Evolutionary conservation across 441 rosid genomes (phyloP).

Genomic region (Theobroma grandiflorum): DNA sequence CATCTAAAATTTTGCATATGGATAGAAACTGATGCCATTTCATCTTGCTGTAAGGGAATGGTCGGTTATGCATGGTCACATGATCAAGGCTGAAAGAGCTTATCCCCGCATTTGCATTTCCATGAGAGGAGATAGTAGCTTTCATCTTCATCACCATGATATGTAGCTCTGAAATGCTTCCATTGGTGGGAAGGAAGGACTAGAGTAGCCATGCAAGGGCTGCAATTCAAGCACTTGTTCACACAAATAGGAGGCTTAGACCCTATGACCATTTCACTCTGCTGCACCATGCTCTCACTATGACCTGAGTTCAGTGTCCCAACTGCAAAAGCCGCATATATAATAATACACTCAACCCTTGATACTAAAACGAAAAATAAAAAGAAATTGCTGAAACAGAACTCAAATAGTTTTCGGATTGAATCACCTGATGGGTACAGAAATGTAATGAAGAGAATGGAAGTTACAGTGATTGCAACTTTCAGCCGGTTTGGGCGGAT

Average conservation of each 20-base stretch:
- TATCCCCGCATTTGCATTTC: slow-evolving; percentile 82
- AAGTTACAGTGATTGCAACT: slow-evolving; percentile 34
- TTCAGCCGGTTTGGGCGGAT: slow-evolving; percentile 28
- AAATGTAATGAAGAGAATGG: slow-evolving; percentile 32
- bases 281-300: slow-evolving; percentile 30
- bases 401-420: background rate
- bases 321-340: slow-evolving; percentile 1
- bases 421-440: slow-evolving; percentile 38
- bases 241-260: slow-evolving; percentile 82
- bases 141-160: slow-evolving; percentile 35
- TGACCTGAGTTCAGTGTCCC: slow-evolving; percentile 13
- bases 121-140: slow-evolving; percentile 76
- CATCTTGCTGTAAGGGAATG: background rate
- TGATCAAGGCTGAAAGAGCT: slow-evolving; percentile 55
- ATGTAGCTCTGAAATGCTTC: slow-evolving; percentile 16
- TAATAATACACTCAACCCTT: background rate
- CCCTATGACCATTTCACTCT: slow-evolving; percentile 55
- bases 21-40: background rate
- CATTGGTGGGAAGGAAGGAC: slow-evolving; percentile 45
- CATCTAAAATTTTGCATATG: background rate
- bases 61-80: background rate
- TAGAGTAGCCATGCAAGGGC: slow-evolving; percentile 70
- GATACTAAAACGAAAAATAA: background rate
- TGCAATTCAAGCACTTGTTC: slow-evolving; percentile 72
- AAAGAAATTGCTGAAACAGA: background rate